These are phyloP conservation scores for Botryosphaeria agaves DNA, from an alignment of 2,329 filamentous ascomycete genomes.

Conservation along the genomic window DNA sequence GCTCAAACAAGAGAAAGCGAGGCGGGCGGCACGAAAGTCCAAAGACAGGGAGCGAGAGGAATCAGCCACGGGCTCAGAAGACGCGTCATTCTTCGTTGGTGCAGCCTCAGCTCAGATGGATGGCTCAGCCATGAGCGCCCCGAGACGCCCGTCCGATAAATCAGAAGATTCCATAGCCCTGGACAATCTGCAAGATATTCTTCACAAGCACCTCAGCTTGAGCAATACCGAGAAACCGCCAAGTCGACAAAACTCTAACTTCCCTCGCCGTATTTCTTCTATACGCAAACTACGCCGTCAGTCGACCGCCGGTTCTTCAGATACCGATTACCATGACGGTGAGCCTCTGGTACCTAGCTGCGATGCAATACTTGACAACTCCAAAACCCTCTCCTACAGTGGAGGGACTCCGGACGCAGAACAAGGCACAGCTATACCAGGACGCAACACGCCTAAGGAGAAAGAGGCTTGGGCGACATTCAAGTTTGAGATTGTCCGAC, in stretches of 20 bases:
- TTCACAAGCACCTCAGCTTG: constrained; percentile 46
- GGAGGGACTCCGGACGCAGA: constrained; percentile 32
- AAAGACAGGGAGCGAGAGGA: constrained; percentile 12
- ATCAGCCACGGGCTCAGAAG: constrained; percentile 1
- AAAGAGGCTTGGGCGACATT: constrained; percentile 67
- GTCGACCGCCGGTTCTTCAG: constrained; percentile 47
- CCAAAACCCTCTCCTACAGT: constrained; percentile 66
- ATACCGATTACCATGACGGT: constrained; percentile 72
- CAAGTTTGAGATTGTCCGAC: constrained; percentile 79
- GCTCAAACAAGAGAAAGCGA: constrained; percentile 63
- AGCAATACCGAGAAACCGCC: constrained; percentile 18
- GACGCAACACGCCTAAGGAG: constrained; percentile 43
- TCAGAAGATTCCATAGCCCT: constrained; percentile 57
- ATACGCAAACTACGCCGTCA: constrained; percentile 22
- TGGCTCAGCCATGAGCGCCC: neutral
- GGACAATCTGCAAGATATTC: constrained; percentile 64
- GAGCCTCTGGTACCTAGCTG: constrained; percentile 71
- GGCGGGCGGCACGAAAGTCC: constrained; percentile 39
- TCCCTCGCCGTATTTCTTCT: constrained; percentile 9
- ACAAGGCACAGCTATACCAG: constrained; percentile 20
- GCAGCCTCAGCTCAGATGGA: constrained; percentile 2
- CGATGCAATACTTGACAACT: constrained; percentile 74
- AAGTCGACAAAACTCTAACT: constrained; percentile 9
- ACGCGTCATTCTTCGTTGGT: constrained; percentile 19
- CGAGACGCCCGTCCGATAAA: constrained; percentile 6